These are phyloP conservation scores for Phialophora macrospora DNA, from an alignment of 2,329 filamentous ascomycete species.

Conservation along the genomic window DNA sequence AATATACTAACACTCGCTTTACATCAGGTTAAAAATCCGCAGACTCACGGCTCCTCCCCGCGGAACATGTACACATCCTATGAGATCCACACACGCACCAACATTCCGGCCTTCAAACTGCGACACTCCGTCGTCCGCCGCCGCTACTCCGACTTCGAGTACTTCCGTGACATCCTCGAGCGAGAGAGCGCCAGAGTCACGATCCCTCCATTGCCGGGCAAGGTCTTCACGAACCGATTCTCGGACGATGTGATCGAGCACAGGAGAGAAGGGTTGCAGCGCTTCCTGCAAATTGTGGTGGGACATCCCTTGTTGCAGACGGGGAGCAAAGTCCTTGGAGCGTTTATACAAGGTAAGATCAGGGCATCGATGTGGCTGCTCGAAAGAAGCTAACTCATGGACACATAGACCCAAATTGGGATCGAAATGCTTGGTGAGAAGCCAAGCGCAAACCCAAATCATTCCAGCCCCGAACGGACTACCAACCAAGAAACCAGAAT, in stretches of 20 bases:
- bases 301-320: slow-evolving; percentile 96
- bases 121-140: slow-evolving; percentile 85
- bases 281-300: slow-evolving; percentile 96
- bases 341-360: slow-evolving; percentile 89
- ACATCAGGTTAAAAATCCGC: slow-evolving; percentile 81
- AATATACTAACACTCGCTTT: not conserved
- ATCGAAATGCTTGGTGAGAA: slow-evolving; percentile 78
- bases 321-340: slow-evolving; percentile 92
- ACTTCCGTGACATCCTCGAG: slow-evolving; percentile 97
- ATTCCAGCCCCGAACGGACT: not conserved
- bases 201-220: slow-evolving; percentile 92
- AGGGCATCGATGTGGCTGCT: not conserved
- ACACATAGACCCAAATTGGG: slow-evolving; percentile 68
- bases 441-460: not conserved
- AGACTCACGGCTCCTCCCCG: slow-evolving; percentile 84
- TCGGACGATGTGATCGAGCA: slow-evolving; percentile 98
- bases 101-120: slow-evolving; percentile 98
- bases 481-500: slow-evolving; percentile 7
- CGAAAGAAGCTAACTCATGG: not conserved
- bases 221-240: slow-evolving; percentile 97
- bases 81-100: slow-evolving; percentile 96
- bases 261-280: slow-evolving; percentile 84
- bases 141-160: slow-evolving; percentile 97
- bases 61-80: slow-evolving; percentile 98
- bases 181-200: slow-evolving; percentile 86